A percentile compares a stretch with the other conserved stretches of the same genome.
Evolutionary conservation across 768 basidiomycete genomes (phyloP).

Genomic region (Rhodotorula kratochvilovae): DNA sequence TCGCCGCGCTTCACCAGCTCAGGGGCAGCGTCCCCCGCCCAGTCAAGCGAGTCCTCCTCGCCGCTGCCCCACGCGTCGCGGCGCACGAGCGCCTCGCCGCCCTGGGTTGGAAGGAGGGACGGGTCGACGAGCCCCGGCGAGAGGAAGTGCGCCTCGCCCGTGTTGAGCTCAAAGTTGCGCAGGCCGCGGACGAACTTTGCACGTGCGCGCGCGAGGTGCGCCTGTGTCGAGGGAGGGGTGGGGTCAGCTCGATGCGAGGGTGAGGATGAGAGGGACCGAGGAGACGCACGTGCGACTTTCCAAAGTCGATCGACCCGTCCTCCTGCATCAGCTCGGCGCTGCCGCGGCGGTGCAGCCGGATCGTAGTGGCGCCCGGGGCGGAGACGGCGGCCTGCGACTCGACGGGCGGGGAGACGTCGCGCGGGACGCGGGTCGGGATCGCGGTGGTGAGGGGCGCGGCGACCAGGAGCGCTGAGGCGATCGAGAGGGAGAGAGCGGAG

Average conservation of each 20-base stretch:
- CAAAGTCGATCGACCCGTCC: constrained; percentile 22
- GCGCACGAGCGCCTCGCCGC: not conserved
- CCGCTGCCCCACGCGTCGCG: constrained; percentile 12
- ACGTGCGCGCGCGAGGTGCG: constrained; percentile 16
- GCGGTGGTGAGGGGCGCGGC: not conserved
- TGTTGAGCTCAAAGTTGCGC: constrained; percentile 27
- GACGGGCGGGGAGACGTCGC: not conserved
- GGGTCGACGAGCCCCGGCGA: constrained; percentile 24
- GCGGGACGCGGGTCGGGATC: not conserved
- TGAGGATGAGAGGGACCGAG: no score
- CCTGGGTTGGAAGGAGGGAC: constrained; percentile 2
- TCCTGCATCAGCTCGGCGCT: constrained; percentile 23
- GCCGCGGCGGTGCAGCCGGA: constrained; percentile 20
- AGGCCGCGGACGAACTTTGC: constrained; percentile 29
- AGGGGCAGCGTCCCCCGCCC: not conserved
- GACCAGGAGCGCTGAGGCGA: constrained; percentile 6
- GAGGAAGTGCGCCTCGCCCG: constrained; percentile 29
- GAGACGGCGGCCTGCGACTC: no score
- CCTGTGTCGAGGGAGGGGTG: not conserved
- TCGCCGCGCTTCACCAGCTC: not conserved
- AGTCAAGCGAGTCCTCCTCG: constrained; percentile 11
- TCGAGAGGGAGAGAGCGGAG: not conserved
- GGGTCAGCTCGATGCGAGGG: not conserved
- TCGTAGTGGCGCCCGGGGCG: not conserved
- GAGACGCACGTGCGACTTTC: constrained; percentile 17